phyloP scores from a whole-genome alignment of 208 protist species.

The Acanthamoeba triangularis region DNA sequence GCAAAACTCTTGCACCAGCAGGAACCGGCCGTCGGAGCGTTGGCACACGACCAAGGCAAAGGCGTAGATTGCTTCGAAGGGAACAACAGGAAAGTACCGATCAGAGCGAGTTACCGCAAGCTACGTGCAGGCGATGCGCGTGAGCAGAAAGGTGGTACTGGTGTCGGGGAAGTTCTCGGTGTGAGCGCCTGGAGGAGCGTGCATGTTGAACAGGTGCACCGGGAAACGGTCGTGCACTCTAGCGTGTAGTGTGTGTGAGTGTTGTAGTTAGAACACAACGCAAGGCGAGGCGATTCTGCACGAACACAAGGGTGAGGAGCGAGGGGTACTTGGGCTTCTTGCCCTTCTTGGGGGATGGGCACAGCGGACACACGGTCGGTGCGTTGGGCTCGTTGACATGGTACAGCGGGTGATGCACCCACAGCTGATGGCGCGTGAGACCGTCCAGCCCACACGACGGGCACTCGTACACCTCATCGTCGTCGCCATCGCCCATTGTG shows the following conservation, averaged over 20 bases:
- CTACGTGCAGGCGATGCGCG: background rate
- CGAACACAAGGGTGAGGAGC: background rate
- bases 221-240: slow-evolving; percentile 11
- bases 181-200: slow-evolving; percentile 32
- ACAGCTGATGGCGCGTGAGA: background rate
- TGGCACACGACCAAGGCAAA: slow-evolving; percentile 79
- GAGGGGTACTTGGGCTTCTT: background rate
- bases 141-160: background rate
- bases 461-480: background rate
- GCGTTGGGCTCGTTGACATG: slow-evolving; percentile 63
- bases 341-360: background rate
- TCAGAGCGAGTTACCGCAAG: background rate
- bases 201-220: slow-evolving; percentile 42
- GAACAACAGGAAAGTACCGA: background rate
- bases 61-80: slow-evolving; percentile 51
- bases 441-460: slow-evolving; percentile 20
- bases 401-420: slow-evolving; percentile 66
- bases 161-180: slow-evolving; percentile 62
- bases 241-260: background rate
- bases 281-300: too few species aligned
- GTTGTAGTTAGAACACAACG: too few species aligned
- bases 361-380: slow-evolving; percentile 32
- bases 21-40: slow-evolving; percentile 72
- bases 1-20: slow-evolving; percentile 83
- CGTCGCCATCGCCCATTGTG: background rate